Percentiles rank a stretch among this genome's conserved stretches.
Evolutionary conservation across 1,284 basidiomycete genomes (phyloP).

Genomic region (Cerrena zonata): DNA sequence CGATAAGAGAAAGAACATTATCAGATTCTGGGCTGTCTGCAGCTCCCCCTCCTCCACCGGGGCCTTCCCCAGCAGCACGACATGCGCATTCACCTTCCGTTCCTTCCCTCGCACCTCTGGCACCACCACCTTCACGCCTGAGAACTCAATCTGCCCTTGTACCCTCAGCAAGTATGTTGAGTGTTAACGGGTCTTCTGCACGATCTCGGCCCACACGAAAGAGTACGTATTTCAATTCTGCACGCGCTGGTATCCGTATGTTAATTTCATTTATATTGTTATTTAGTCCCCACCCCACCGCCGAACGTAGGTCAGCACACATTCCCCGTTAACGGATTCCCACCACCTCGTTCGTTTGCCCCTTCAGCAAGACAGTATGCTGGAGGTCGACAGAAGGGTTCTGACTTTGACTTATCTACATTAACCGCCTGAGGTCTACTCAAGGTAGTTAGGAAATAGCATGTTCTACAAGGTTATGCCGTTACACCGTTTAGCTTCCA

Average conservation of each 20-base stretch:
- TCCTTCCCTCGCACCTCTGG: constrained; percentile 33
- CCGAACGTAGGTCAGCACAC: constrained; percentile 61
- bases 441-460: not conserved
- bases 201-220: constrained; percentile 32
- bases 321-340: constrained; percentile 69
- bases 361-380: constrained; percentile 46
- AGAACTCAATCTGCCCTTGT: constrained; percentile 18
- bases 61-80: constrained; percentile 31
- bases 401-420: constrained; percentile 53
- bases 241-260: constrained; percentile 3
- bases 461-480: not conserved
- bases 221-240: constrained; percentile 38
- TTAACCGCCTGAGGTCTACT: too few species aligned
- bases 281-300: constrained; percentile 68
- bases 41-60: constrained; percentile 25
- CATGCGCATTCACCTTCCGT: constrained; percentile 15
- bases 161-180: constrained; percentile 15
- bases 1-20: constrained; percentile 22
- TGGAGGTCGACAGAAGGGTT: constrained; percentile 60
- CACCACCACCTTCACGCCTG: constrained; percentile 28
- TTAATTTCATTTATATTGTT: constrained; percentile 9
- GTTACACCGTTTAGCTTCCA: not conserved
- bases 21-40: constrained; percentile 19
- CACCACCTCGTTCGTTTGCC: constrained; percentile 64
- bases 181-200: constrained; percentile 22